Evolutionary conservation across 2,329 filamentous ascomycete genomes (phyloP), one percentile per base, ranked within the genome.

Genomic region (Colletotrichum filicis): DNA sequence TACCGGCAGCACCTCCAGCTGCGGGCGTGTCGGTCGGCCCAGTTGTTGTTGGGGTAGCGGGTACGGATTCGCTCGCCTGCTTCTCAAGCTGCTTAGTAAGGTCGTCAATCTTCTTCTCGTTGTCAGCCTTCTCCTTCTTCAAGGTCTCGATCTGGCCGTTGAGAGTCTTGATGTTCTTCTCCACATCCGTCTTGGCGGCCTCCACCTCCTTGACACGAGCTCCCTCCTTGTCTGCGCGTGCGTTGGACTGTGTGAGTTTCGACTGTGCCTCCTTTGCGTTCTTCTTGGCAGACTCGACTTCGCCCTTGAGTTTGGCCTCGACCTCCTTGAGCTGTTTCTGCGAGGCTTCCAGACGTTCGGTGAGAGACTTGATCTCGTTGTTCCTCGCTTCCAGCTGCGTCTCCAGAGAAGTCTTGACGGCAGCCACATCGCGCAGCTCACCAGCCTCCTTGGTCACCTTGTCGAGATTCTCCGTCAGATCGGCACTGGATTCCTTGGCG

Each of bases 381-480:
- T 86, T 84, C 28, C 85, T 84, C 6, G 85, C 84, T 61, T 87
- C 83, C 4, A 90, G 81, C 74, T 90, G 82, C 14, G 84, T 82
- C 76, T 89, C 85, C n/a, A 89, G 78, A 5, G 86, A 85, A 4
- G 85, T 84, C 46, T 85, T 82, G 1, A 81, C 79, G 3, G 82
- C 80, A 19, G 78, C 77, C 11, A 81, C 79, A 62, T 87, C 85
- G 9, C 82, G 85, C 24, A 82, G 81, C 73, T 88, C 85, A 71
- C 76, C 87, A 7, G 95, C 83, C 76, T 94, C 91, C 14, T 89
- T 85, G 1, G 91, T 92, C 0, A 92, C 89, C 63, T 88, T 89
- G 79, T 95, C 93, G 2, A 95, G 83, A 69, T 88, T 93, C 77
- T 90, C 85, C 1, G 90, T 89, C 77, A 95, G 87, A n/a, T 89